phyloP scores from a whole-genome alignment of 2,329 filamentous ascomycete genomes.

The Aspergillus pseudotamarii region DNA sequence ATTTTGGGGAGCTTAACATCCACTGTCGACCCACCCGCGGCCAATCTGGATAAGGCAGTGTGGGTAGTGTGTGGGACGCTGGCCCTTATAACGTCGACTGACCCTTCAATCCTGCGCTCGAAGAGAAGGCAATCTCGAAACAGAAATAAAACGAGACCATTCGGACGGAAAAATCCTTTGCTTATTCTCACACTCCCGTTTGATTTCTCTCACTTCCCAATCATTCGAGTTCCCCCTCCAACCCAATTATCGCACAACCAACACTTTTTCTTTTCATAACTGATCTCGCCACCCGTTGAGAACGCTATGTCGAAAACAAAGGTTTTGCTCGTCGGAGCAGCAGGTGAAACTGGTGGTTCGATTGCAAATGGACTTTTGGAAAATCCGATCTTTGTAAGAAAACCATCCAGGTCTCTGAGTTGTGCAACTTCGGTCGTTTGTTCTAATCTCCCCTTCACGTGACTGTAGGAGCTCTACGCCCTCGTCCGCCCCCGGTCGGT shows the following conservation, averaged over 20 bases:
- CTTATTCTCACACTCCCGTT: constrained; percentile 1
- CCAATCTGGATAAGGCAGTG: constrained; percentile 35
- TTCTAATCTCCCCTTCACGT: constrained; percentile 11
- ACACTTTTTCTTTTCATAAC: constrained; percentile 7
- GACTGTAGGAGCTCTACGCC: constrained; percentile 50
- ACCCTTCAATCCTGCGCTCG: constrained; percentile 21
- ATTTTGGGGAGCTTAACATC: constrained; percentile 28
- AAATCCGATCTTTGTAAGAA: constrained; percentile 27
- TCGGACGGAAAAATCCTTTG: background rate
- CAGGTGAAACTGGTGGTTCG: constrained; percentile 44
- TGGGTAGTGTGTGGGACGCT: constrained; percentile 36
- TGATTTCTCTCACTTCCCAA: background rate
- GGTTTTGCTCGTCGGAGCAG: constrained; percentile 42
- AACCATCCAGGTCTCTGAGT: background rate
- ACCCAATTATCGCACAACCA: background rate
- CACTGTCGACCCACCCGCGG: constrained; percentile 36
- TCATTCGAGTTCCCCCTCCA: background rate
- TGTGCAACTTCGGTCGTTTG: background rate
- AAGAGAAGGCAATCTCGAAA: constrained; percentile 7
- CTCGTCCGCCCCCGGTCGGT: constrained; percentile 52
- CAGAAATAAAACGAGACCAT: constrained; percentile 2
- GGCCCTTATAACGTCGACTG: constrained; percentile 38
- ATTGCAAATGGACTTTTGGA: constrained; percentile 42
- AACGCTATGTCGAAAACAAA: constrained; percentile 39
- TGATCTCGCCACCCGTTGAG: constrained; percentile 10